Conservation (phyloP, 306 rosid species). For the Quercus suber region DNA sequence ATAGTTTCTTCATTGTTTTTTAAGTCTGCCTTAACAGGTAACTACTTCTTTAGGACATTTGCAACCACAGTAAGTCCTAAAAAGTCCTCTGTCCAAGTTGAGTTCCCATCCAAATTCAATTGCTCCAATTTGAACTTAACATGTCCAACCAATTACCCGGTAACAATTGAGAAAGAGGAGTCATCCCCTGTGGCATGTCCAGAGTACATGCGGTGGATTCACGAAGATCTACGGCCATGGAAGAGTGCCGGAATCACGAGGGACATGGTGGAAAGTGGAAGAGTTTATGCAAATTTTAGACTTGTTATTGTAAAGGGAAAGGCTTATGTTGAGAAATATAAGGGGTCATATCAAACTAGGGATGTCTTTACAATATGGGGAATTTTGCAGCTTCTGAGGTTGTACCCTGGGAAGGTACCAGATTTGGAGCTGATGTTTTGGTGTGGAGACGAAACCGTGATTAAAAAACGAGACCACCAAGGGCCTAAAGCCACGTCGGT, state of each 20-base stretch:
- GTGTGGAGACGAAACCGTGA: constrained; percentile 38
- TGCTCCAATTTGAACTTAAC: constrained; percentile 6
- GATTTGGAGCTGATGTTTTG: constrained; percentile 48
- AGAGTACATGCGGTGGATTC: constrained; percentile 45
- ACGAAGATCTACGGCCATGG: constrained; percentile 53
- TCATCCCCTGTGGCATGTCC: constrained; percentile 33
- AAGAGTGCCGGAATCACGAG: constrained; percentile 40
- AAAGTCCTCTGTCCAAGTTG: not conserved
- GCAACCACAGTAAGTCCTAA: not conserved
- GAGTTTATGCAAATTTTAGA: constrained; percentile 29
- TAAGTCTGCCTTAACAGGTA: constrained; percentile 27
- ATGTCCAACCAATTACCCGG: constrained; percentile 16
- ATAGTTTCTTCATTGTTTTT: not conserved
- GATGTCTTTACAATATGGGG: constrained; percentile 57
- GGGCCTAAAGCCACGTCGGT: constrained; percentile 6
- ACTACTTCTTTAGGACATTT: constrained; percentile 9
- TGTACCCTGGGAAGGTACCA: constrained; percentile 45
- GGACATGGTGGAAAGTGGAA: constrained; percentile 33
- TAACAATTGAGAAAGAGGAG: not conserved
- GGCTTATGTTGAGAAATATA: constrained; percentile 30
- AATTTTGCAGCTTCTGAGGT: constrained; percentile 42
- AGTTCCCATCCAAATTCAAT: not conserved
- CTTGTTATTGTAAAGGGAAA: constrained; percentile 42
- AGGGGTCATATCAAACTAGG: constrained; percentile 33
- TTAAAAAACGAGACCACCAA: not conserved